Evolutionary conservation across 179 eudicot species (phyloP), one percentile per base, ranked within the genome.

Genomic region (Amaranthus tricolor): DNA sequence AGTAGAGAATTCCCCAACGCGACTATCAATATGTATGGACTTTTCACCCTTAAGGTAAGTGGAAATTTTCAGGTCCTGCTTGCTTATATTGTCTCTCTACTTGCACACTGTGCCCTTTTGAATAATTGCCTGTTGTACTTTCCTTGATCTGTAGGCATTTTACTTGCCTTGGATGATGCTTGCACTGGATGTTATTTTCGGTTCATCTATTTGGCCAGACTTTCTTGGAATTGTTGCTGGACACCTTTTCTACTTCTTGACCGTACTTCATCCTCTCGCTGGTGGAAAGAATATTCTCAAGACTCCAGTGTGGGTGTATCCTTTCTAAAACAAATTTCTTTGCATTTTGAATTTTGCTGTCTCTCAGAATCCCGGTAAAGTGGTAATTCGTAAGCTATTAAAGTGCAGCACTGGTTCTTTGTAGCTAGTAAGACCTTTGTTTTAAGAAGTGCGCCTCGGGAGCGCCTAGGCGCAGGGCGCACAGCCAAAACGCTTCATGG

Each of bases 261-360:
- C 99, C 0, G 99, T 95, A 80, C 81, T 95, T 85, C 98, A 95
- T 84, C 99, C 98, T 50, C 97, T 95, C 58, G 88, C 97, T 77
- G 91, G 92, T 68, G 99, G 99, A 62, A 93, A 76, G 85, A 87
- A 73, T 73, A 86, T 91, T 43, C 82, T 95, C 82, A 86, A 84
- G 85, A 95, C 99, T 74, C 98, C 99, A 6, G 13, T 40, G 20
- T 95, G 93, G 89, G 84, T 95, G 99, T 95, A 95, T 95, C 97
- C 99, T 91, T 90, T 78, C 3, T 31, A 58, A 1, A 31, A n/a
- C 21, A 61, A 9, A 44, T 21, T 31, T 20, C 6, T 52, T 76
- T 5, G 12, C 66, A 47, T 16, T 55, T 61, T 49, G 70, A 15
- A 21, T 31, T 31, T 31, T 2, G 40, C 74, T 50, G 16, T 31